Evolutionary conservation across 2,329 filamentous ascomycete genomes (phyloP).

Genomic region (Boeremia exigua): DNA sequence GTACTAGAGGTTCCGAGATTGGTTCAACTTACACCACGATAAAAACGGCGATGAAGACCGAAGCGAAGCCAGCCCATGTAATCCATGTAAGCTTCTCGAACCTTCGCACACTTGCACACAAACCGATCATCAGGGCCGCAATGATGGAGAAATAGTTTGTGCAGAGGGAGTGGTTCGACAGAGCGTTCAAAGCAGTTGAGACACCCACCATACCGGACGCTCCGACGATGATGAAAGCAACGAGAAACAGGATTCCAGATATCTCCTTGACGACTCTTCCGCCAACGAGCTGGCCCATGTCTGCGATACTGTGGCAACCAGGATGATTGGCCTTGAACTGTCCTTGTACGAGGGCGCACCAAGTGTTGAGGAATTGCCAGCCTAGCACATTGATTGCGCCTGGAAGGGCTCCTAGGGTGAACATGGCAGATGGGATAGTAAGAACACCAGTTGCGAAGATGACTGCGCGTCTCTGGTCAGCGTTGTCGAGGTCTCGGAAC

Average conservation of each 20-base stretch:
- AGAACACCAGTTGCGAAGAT: conserved; percentile 60
- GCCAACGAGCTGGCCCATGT: conserved; percentile 65
- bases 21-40: conserved; percentile 54
- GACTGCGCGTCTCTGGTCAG: conserved; percentile 29
- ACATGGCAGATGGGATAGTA: conserved; percentile 58
- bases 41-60: conserved; percentile 64
- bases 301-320: conserved; percentile 60
- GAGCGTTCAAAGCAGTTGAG: conserved; percentile 65
- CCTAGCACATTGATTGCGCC: conserved; percentile 57
- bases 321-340: conserved; percentile 60
- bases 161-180: conserved; percentile 65
- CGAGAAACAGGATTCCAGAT: conserved; percentile 60
- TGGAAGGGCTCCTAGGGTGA: conserved; percentile 55
- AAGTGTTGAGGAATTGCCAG: conserved; percentile 58
- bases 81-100: conserved; percentile 68
- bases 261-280: conserved; percentile 60
- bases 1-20: neutral
- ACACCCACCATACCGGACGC: conserved; percentile 66
- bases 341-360: conserved; percentile 57
- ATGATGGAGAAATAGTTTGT: conserved; percentile 66
- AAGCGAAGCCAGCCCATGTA: conserved; percentile 66
- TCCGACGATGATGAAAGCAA: conserved; percentile 63
- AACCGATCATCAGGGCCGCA: conserved; percentile 59
- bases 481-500: neutral
- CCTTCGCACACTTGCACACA: conserved; percentile 62